These are phyloP conservation scores for Albophoma yamanashiensis DNA, from an alignment of 2,329 filamentous ascomycete genomes.

Conservation along the genomic window DNA sequence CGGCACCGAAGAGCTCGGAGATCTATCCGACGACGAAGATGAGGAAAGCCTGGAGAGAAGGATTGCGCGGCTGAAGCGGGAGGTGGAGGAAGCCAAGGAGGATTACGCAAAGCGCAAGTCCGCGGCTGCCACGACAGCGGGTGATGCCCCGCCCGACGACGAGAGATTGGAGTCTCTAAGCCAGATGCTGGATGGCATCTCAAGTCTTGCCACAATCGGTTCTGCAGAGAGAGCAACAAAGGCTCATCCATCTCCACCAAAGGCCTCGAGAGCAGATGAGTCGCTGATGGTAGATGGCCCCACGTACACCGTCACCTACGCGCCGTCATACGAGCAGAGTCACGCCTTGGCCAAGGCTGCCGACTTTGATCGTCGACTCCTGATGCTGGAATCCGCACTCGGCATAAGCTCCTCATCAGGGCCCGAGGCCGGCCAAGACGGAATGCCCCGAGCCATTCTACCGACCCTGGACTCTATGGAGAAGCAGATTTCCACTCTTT, in stretches of 20 bases:
- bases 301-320: conserved; percentile 56
- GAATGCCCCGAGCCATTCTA: conserved; percentile 58
- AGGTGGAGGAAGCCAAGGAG: conserved; percentile 64
- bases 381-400: conserved; percentile 68
- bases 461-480: conserved; percentile 74
- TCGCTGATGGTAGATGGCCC: conserved; percentile 19
- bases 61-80: conserved; percentile 71
- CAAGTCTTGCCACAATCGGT: conserved; percentile 14
- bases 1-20: conserved; percentile 57
- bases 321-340: conserved; percentile 52
- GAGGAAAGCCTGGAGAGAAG: conserved; percentile 68
- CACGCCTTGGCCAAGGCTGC: conserved; percentile 71
- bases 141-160: conserved; percentile 30
- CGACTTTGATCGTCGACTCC: conserved; percentile 76
- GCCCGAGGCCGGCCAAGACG: conserved; percentile 48
- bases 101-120: conserved; percentile 47
- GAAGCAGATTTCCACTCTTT: conserved; percentile 67
- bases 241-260: conserved; percentile 1
- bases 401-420: conserved; percentile 64
- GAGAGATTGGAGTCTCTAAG: conserved; percentile 53
- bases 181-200: conserved; percentile 59
- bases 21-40: conserved; percentile 66
- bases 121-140: conserved; percentile 32
- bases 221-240: conserved; percentile 6
- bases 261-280: conserved; percentile 10